Evolutionary conservation across 352 stramenopile species (phyloP), one percentile per base, ranked within the genome.

Genomic region (Globisporangium mamillatum): DNA sequence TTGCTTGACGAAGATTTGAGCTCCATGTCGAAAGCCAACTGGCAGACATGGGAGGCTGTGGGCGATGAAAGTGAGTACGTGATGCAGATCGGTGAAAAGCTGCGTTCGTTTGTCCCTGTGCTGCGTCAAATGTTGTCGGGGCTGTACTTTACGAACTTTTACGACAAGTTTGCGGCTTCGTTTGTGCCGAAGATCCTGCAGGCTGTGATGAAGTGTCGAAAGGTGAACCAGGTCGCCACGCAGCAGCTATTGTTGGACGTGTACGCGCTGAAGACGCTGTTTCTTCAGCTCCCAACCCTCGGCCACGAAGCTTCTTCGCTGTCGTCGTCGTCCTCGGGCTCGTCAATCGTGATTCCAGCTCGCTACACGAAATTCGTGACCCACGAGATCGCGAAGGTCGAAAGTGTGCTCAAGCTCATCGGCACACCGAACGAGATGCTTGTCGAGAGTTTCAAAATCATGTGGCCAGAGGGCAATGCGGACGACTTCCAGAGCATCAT

Each of bases 161-260:
- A 97, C 77, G 97, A 99, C 82, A 99, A 99, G 69, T 99, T 99
- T 70, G 95, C 94, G 0, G 82, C 90, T 18, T 75, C 84, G 4
- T 99, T 99, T 75, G 86, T 98, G 44, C 87, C 87, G 16, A 91
- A 91, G 62, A 97, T 97, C 68, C 82, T 98, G 63, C 78, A 95
- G 55, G 78, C 80, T 1, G 78, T 98, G 14, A 84, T 97, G 59
- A 92, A 92, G 71, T 91, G 91, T 67, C 97, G 97, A 60, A 89
- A 92, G 56, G 95, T 99, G 46, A 98, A 96, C 72, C 94, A 99
- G 52, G 92, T 97, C 38, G 97, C 89, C 29, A 98, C 97, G n/a
- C 98, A 99, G 74, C 98, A 99, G 71, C 75, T 99, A 12, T 75
- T 99, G n/a, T 79, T 99, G 24, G 98, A 99, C 77, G 91, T 99